Conservation (phyloP, 805 yeast species). For the Kurtzmaniella cleridarum region DNA sequence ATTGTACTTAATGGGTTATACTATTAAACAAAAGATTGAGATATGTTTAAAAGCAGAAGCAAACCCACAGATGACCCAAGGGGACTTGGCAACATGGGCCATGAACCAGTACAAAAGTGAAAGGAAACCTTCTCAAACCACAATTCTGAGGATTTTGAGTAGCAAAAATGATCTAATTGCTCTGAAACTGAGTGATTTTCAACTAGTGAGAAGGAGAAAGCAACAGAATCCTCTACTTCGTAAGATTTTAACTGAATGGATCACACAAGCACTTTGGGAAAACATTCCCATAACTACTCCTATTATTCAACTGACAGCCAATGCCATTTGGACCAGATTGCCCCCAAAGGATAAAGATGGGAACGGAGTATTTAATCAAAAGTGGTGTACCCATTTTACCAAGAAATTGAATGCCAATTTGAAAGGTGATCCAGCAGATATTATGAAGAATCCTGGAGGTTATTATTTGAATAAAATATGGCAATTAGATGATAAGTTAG, state of each 20-base stretch:
- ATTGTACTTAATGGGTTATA: conserved; percentile 42
- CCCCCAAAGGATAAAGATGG: conserved; percentile 55
- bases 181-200: conserved; percentile 46
- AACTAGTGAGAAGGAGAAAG: conserved; percentile 46
- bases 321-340: conserved; percentile 56
- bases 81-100: conserved; percentile 63
- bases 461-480: conserved; percentile 45
- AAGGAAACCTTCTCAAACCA: conserved; percentile 61
- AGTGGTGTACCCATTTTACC: conserved; percentile 52
- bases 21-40: conserved; percentile 58
- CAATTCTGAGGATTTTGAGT: conserved; percentile 56
- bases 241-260: conserved; percentile 64
- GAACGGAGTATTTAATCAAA: conserved; percentile 57
- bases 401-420: conserved; percentile 47
- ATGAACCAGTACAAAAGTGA: conserved; percentile 45
- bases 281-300: conserved; percentile 61
- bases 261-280: conserved; percentile 63
- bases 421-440: conserved; percentile 40
- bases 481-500: conserved; percentile 53
- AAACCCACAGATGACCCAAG: conserved; percentile 65
- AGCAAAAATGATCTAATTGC: conserved; percentile 50
- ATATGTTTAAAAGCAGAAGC: conserved; percentile 63
- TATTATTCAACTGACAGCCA: conserved; percentile 57
- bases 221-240: conserved; percentile 51
- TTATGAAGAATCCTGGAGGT: conserved; percentile 22